Evolutionary conservation across 2,329 filamentous ascomycete species (phyloP), one percentile per base, ranked within the genome.

Genomic region (Epichloe typhina): DNA sequence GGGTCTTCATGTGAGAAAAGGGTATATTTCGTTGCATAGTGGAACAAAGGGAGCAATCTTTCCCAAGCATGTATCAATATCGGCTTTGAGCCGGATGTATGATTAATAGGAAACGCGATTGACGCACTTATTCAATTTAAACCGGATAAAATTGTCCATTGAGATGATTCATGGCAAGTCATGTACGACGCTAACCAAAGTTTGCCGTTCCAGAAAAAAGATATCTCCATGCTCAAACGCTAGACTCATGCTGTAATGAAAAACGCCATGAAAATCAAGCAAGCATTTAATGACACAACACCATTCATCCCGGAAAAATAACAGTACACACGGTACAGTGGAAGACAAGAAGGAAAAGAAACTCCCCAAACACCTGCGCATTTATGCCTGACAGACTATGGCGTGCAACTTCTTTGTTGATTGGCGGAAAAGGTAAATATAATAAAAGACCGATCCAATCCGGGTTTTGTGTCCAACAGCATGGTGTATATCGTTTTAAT

Each of bases 321-420:
- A 31, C 31, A 47, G 53, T 57, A 54, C 54, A 53, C 57, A 51
- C 52, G 53, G 39, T 31, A 21, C 54, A 57, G 54, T 39, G 54
- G 58, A 61, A 55, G 56, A 59, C 56, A 55, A 55, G 57, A 58
- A 62, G 7, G 12, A 36, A 4, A 4, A 37, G 6, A 33, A 56
- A 55, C 52, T 46, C 26, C 42, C 42, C 26, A 45, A 33, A 45
- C 26, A 45, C 42, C 26, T 23, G 7, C 13, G 42, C 42, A 33
- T 31, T 33, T 8, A 45, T 45, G 42, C 42, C 21, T 42, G 42
- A 7, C 42, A 52, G 36, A 52, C 37, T 43, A 42, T 7, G 31
- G 31, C 9, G 8, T 31, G 9, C 31, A 31, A 26, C 11, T 8
- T 42, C 39, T 11, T 12, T 17, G 19, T 19, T 26, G 19, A 21